These are phyloP conservation scores for Erythrophleum fordii DNA, from an alignment of 306 rosid species.

Conservation along the genomic window DNA sequence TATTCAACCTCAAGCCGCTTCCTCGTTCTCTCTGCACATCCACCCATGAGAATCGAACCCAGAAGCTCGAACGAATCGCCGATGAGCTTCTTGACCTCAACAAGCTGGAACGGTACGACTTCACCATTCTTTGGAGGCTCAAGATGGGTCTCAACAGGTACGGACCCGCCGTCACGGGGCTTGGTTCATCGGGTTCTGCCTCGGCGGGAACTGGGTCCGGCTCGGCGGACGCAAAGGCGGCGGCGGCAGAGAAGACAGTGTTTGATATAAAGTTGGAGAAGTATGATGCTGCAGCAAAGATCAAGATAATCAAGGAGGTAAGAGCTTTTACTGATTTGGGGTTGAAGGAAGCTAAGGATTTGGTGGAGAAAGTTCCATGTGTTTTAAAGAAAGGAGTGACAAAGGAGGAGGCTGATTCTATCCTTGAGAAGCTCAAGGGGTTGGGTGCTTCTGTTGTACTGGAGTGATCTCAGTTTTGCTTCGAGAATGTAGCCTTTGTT, in stretches of 20 bases:
- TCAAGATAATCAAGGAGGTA: slow-evolving; percentile 60
- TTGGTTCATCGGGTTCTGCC: not conserved
- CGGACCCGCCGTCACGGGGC: slow-evolving; percentile 35
- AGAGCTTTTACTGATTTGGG: slow-evolving; percentile 57
- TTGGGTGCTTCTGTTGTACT: slow-evolving; percentile 56
- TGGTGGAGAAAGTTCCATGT: slow-evolving; percentile 59
- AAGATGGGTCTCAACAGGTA: slow-evolving; percentile 53
- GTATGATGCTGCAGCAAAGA: slow-evolving; percentile 54
- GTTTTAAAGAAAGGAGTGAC: slow-evolving; percentile 56
- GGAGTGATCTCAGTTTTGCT: slow-evolving; percentile 36
- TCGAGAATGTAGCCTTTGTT: not conserved
- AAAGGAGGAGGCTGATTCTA: slow-evolving; percentile 50
- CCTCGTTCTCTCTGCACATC: slow-evolving; percentile 32
- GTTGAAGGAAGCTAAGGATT: slow-evolving; percentile 59
- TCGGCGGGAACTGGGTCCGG: slow-evolving; percentile 1
- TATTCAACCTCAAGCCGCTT: not conserved
- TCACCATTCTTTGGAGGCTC: slow-evolving; percentile 53
- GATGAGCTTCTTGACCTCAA: slow-evolving; percentile 45
- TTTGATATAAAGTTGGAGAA: slow-evolving; percentile 58
- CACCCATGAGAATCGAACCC: slow-evolving; percentile 27
- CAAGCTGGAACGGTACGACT: slow-evolving; percentile 54
- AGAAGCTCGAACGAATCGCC: slow-evolving; percentile 45
- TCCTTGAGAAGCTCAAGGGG: slow-evolving; percentile 49
- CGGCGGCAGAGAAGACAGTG: slow-evolving; percentile 41
- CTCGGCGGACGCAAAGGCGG: not conserved